Evolutionary conservation across 164 flowering plant genomes (phyloP).

Genomic region (Magnolia changhungtana): DNA sequence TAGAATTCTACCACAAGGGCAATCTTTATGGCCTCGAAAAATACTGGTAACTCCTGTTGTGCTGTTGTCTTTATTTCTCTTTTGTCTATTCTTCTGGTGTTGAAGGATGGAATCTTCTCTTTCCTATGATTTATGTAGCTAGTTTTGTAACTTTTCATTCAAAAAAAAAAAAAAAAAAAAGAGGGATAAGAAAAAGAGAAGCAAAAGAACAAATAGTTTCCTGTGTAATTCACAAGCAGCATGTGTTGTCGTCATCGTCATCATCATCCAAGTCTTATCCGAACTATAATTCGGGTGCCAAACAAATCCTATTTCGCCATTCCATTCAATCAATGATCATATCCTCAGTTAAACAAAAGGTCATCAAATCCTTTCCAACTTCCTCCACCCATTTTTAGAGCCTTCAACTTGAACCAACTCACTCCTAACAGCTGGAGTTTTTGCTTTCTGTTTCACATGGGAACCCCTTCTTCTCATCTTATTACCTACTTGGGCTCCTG

Average conservation of each 20-base stretch:
- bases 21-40: slow-evolving; percentile 93
- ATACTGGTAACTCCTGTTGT: slow-evolving; percentile 59
- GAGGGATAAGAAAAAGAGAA: too few species aligned
- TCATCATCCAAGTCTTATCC: too few species aligned
- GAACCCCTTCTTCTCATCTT: neutral
- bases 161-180: too few species aligned
- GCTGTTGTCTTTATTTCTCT: neutral
- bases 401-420: neutral
- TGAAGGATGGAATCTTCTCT: neutral
- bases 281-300: too few species aligned
- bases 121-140: too few species aligned
- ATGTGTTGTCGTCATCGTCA: too few species aligned
- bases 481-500: neutral
- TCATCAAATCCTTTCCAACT: neutral
- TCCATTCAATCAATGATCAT: neutral
- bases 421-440: too few species aligned
- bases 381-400: neutral
- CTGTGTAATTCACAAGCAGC: too few species aligned
- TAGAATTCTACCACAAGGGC: slow-evolving; percentile 78
- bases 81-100: neutral
- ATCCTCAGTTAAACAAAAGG: neutral
- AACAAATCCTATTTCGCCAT: neutral
- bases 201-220: too few species aligned
- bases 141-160: too few species aligned
- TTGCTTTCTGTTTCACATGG: neutral